Evolutionary conservation across 345 rosid genomes (phyloP).

Genomic region (Limnanthes douglasii): DNA sequence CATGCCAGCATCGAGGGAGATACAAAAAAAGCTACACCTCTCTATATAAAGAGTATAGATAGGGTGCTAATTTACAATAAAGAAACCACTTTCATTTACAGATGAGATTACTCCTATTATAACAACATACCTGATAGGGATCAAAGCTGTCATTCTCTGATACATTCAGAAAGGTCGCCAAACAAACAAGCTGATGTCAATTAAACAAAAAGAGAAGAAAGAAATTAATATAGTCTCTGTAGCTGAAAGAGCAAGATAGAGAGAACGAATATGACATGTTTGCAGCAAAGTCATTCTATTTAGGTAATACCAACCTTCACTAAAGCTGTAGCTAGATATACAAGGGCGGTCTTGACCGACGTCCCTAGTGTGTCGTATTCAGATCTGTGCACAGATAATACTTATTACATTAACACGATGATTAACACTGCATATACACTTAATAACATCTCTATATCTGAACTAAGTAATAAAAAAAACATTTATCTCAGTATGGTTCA

Average conservation of each 20-base stretch:
- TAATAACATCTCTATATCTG: too few species aligned
- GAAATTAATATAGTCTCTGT: background rate
- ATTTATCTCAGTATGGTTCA: too few species aligned
- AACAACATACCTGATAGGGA: conserved; percentile 64
- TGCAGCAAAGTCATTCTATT: background rate
- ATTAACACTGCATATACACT: too few species aligned
- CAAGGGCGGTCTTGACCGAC: conserved; percentile 75
- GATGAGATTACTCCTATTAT: background rate
- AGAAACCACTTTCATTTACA: too few species aligned
- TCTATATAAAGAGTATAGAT: too few species aligned
- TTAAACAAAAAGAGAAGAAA: background rate
- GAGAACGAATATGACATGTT: background rate
- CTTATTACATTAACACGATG: too few species aligned
- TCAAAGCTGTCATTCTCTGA: conserved; percentile 82
- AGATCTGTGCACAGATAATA: conserved; percentile 34
- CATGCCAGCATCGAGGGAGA: too few species aligned
- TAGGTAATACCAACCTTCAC: conserved; percentile 50
- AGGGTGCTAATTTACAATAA: too few species aligned
- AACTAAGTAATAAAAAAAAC: too few species aligned
- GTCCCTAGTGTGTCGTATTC: conserved; percentile 98
- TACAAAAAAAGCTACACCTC: too few species aligned
- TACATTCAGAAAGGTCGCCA: conserved; percentile 88
- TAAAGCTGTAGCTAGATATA: conserved; percentile 79
- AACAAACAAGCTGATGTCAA: conserved; percentile 73
- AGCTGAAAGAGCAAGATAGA: background rate